Conservation (phyloP, 2,329 filamentous ascomycete species). For the Epichloe scottii region DNA sequence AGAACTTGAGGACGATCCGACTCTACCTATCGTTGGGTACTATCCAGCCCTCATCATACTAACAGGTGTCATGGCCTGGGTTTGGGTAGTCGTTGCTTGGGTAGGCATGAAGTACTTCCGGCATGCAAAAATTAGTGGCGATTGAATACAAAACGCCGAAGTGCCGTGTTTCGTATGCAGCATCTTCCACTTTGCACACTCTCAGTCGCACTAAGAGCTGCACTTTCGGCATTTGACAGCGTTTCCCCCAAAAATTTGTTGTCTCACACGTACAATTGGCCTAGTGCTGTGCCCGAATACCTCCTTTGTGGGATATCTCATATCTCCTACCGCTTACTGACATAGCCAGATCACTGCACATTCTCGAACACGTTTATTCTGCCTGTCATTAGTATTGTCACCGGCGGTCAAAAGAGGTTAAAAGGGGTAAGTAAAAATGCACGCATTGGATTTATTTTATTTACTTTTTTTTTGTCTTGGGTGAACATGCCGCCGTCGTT, state of each 20-base stretch:
- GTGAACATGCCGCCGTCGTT: too few relatives aligned
- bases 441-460: too few relatives aligned
- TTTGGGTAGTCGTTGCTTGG: slow-evolving; percentile 96
- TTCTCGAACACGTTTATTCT: too few relatives aligned
- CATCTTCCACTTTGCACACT: neutral
- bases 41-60: slow-evolving; percentile 90
- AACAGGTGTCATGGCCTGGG: slow-evolving; percentile 94
- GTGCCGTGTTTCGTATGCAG: neutral
- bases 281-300: neutral
- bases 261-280: neutral
- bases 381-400: too few relatives aligned
- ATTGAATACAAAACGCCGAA: slow-evolving; percentile 26
- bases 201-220: neutral
- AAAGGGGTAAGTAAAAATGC: too few relatives aligned
- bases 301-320: too few relatives aligned
- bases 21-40: slow-evolving; percentile 89
- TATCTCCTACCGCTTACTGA: too few relatives aligned
- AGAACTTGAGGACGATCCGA: slow-evolving; percentile 88
- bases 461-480: too few relatives aligned
- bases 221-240: neutral
- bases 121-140: slow-evolving; percentile 76
- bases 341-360: too few relatives aligned
- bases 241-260: neutral
- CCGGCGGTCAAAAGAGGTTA: too few relatives aligned
- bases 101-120: slow-evolving; percentile 99